Conservation (phyloP, 2,329 filamentous ascomycete genomes). For the Chaetoscypha palmicola region DNA sequence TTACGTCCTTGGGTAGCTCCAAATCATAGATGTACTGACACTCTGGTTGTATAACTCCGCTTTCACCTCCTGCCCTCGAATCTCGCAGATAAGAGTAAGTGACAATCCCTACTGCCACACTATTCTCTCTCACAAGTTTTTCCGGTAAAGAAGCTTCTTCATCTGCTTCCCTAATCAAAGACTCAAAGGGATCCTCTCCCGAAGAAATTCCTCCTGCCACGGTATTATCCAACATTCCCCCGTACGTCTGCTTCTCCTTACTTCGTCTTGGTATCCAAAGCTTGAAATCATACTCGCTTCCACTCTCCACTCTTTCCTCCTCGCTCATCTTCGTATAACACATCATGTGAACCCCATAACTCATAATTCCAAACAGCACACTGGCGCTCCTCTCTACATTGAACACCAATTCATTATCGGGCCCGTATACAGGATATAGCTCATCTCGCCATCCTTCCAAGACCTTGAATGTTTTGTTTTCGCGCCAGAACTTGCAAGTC, state of each 20-base stretch:
- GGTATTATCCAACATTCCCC: slow-evolving; percentile 88
- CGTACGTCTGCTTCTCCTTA: slow-evolving; percentile 75
- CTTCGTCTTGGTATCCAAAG: slow-evolving; percentile 82
- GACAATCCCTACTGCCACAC: slow-evolving; percentile 59
- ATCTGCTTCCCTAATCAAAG: slow-evolving; percentile 74
- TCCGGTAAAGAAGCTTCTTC: slow-evolving; percentile 83
- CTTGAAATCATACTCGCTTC: slow-evolving; percentile 50
- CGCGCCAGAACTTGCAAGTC: slow-evolving; percentile 61
- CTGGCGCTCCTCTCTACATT: slow-evolving; percentile 71
- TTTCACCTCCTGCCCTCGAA: slow-evolving; percentile 69
- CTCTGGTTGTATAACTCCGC: slow-evolving; percentile 79
- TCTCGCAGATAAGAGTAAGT: slow-evolving; percentile 82
- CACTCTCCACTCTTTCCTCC: slow-evolving; percentile 29
- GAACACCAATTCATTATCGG: slow-evolving; percentile 54
- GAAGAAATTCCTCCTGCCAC: slow-evolving; percentile 80
- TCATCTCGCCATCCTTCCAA: slow-evolving; percentile 76
- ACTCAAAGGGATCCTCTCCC: slow-evolving; percentile 73
- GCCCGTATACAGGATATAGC: slow-evolving; percentile 69
- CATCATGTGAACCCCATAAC: slow-evolving; percentile 77
- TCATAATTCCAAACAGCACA: slow-evolving; percentile 66
- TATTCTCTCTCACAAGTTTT: slow-evolving; percentile 54
- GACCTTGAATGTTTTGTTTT: slow-evolving; percentile 64
- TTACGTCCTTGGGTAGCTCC: slow-evolving; percentile 60
- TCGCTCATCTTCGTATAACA: slow-evolving; percentile 49
- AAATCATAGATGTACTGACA: slow-evolving; percentile 89